Percentiles rank a stretch among this genome's conserved stretches.
Evolutionary conservation across 768 basidiomycete species (phyloP).

Genomic region (Exsudoporus frostii): DNA sequence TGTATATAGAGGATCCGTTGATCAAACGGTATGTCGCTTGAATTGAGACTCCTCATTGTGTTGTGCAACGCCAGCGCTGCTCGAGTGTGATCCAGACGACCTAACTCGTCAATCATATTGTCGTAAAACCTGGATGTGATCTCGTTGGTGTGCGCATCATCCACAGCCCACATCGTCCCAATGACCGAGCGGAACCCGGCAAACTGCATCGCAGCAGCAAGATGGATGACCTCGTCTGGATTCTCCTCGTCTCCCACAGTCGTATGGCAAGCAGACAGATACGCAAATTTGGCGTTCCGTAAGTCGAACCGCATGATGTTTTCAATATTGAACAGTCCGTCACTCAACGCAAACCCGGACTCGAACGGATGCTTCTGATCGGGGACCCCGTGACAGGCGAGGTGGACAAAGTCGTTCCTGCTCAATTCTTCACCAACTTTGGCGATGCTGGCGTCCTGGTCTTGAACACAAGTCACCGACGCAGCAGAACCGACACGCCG

Average conservation of each 20-base stretch:
- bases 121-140: neutral
- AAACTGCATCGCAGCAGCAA: neutral
- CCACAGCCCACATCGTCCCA: slow-evolving; percentile 5
- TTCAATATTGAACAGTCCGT: neutral
- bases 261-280: slow-evolving; percentile 1
- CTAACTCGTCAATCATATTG: neutral
- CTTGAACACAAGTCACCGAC: neutral
- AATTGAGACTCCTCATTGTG: neutral
- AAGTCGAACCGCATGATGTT: neutral
- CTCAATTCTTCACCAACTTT: neutral
- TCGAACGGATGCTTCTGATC: neutral
- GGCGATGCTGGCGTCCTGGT: neutral
- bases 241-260: neutral
- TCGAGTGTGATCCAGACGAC: neutral
- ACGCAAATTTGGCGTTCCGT: neutral
- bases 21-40: neutral
- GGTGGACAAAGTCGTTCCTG: neutral
- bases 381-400: neutral
- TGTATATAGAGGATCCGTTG: neutral
- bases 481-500: neutral
- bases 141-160: neutral
- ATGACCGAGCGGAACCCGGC: slow-evolving; percentile 7
- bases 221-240: slow-evolving; percentile 1
- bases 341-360: neutral
- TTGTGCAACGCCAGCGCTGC: neutral